Percentiles rank a stretch among this genome's conserved stretches.
These are phyloP conservation scores for Nitzschia putrida DNA, from an alignment of 108 stramenopile genomes.

Conservation along the genomic window DNA sequence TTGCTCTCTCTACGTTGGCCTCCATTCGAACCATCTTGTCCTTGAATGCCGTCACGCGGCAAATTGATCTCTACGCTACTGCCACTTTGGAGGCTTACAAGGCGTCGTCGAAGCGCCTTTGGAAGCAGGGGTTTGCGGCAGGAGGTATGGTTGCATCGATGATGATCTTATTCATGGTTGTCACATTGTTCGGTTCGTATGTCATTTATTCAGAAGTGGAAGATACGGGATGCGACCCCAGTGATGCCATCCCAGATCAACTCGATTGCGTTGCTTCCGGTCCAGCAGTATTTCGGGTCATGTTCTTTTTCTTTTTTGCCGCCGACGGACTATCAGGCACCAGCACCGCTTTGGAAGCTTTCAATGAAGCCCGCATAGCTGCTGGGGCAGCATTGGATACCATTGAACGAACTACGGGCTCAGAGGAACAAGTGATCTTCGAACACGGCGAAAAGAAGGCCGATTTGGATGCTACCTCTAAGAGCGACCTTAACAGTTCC, in stretches of 20 bases:
- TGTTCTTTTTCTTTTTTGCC: slow-evolving; percentile 74
- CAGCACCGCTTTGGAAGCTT: slow-evolving; percentile 63
- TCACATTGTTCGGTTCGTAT: slow-evolving; percentile 69
- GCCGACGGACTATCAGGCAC: slow-evolving; percentile 67
- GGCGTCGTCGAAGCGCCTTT: slow-evolving; percentile 32
- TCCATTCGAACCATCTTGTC: slow-evolving; percentile 59
- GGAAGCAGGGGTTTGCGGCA: slow-evolving; percentile 59
- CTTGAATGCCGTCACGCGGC: slow-evolving; percentile 47
- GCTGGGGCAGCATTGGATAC: slow-evolving; percentile 51
- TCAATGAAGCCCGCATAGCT: slow-evolving; percentile 60
- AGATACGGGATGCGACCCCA: slow-evolving; percentile 66
- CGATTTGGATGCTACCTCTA: slow-evolving; percentile 32
- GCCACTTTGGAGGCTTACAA: slow-evolving; percentile 67
- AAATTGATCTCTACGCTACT: slow-evolving; percentile 45
- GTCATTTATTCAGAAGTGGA: slow-evolving; percentile 60
- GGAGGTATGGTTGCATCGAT: slow-evolving; percentile 70
- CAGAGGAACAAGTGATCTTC: not conserved
- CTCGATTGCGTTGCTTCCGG: slow-evolving; percentile 50
- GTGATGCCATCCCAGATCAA: slow-evolving; percentile 36
- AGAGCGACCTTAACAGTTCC: slow-evolving; percentile 24
- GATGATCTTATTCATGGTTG: slow-evolving; percentile 51
- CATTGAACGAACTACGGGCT: slow-evolving; percentile 50
- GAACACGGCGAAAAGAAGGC: slow-evolving; percentile 23
- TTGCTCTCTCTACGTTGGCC: slow-evolving; percentile 58
- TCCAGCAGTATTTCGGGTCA: slow-evolving; percentile 66